Evolutionary conservation across 768 basidiomycete genomes (phyloP), one percentile per base, ranked within the genome.

Genomic region (Boletellus emodensis): DNA sequence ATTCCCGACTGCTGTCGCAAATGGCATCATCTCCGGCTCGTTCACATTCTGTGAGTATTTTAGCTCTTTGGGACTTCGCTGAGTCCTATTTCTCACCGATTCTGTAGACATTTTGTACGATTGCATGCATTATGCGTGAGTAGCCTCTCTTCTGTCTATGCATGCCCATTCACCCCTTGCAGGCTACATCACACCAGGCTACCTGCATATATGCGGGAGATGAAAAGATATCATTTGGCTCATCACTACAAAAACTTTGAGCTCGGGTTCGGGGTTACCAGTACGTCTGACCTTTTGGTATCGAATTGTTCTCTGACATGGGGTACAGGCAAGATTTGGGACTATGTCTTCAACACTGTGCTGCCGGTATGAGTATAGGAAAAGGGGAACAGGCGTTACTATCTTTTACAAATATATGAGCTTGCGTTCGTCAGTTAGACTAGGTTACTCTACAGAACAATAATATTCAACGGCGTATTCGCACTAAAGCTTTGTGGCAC

Each of bases 171-270:
- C 50, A 57, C 28, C 45, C 44, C 24, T 40, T 53, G 32, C 57
- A 83, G 85, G 20, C 75, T 94, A 49, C 94, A 95, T 65, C 93
- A 96, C 71, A 86, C 89, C 3, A 82, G 75, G 58, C 81, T 95
- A 20, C 92, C 93, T 3, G 73, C 83, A 33, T 96, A 97, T 71
- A 67, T 98, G 71, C 79, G 78, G 51, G 87, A 93, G 65, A 87
- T 90, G 88, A 99, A 99, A 77, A 90, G 90, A 65, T 98, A 97
- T 64, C 96, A 99, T 61, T 80, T 99, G 55, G 94, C 92, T 7
- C 94, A 97, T 64, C 95, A 97, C 68, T 96, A 95, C 76, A 96
- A 96, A 72, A 95, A 96, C 74, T 95, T 92, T 66, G 93, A 96
- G 64, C 86, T 98, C 39, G 94, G 94, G 15, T 98, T 94, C 64